Evolutionary conservation across 192 early-diverging fungal species (phyloP), one percentile per base, ranked within the genome.

Genomic region (Ambispora gerdemannii): DNA sequence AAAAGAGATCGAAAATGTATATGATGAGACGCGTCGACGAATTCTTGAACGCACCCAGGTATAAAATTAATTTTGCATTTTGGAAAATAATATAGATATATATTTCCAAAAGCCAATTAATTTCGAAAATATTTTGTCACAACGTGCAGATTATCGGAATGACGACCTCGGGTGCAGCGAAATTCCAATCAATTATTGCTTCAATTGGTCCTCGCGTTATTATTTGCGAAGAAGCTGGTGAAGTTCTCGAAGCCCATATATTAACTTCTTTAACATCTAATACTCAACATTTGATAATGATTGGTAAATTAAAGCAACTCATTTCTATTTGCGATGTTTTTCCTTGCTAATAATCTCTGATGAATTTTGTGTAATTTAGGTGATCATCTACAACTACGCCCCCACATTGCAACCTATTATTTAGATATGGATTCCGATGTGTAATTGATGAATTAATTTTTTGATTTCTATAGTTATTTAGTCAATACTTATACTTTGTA

Each of bases 141-240:
- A 43, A 43, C 15, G 38, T 43, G 15, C 15, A 43, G 38, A 15
- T 43, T 43, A 77, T 88, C 20, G 87, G 83, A 1, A 81, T 84
- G 73, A 88, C 87, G 1, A 88, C 87, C 24, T 81, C 73, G 15
- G 87, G 85, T 13, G 84, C 85, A 4, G 87, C 87, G 25, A 84
- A 81, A 58, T 49, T 59, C 38, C 77, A 84, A 58, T 66, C 61
- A 3, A 62, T 83, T 22, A 62, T 87, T 19, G 50, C 68, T 11
- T 67, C 70, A 1, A 69, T 86, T 36, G 72, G 74, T 4, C 85
- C 85, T 7, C 73, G 71, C 8, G 69, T 86, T 27, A 81, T 86
- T 60, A 78, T 86, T 36, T 83, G 81, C 17, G 85, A 86, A 74
- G 85, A 86, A 68, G 85, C 85, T 0, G 85, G 81, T 15, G 84